Evolutionary conservation across 225 moss, liverwort and hornwort genomes (phyloP).

Genomic region (Polytrichum commune): DNA sequence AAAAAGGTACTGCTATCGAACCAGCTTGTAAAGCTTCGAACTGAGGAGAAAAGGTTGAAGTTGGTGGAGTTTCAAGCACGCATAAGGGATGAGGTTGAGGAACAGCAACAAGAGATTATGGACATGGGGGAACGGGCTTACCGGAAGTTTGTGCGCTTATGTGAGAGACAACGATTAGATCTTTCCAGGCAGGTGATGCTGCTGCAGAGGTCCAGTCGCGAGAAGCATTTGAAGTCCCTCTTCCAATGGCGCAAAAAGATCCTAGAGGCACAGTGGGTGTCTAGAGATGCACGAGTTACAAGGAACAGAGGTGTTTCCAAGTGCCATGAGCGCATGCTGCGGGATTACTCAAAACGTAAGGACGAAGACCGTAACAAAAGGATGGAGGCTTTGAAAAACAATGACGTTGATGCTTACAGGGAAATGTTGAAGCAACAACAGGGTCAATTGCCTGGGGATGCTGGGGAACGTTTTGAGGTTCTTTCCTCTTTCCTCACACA

Average conservation of each 20-base stretch:
- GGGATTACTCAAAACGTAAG: conserved; percentile 92
- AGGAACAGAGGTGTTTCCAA: conserved; percentile 98
- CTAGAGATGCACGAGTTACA: conserved; percentile 85
- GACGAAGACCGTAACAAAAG: conserved; percentile 95
- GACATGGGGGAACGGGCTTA: conserved; percentile 97
- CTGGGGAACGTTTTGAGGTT: conserved; percentile 99
- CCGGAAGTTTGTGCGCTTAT: conserved; percentile 96
- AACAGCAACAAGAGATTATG: conserved; percentile 99
- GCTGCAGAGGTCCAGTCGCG: conserved; percentile 73
- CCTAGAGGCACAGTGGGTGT: conserved; percentile 87
- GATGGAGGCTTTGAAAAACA: conserved; percentile 99
- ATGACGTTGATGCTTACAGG: conserved; percentile 97
- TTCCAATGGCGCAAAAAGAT: conserved; percentile 98
- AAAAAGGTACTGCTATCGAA: conserved; percentile 59
- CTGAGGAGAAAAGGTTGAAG: conserved; percentile 87
- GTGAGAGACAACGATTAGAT: conserved; percentile 86
- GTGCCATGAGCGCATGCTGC: conserved; percentile 93
- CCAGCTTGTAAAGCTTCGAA: conserved; percentile 73
- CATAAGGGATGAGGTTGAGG: conserved; percentile 93
- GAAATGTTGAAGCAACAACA: conserved; percentile 98
- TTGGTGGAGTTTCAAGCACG: conserved; percentile 92
- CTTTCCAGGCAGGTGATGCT: conserved; percentile 71
- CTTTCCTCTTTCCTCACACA: conserved; percentile 95
- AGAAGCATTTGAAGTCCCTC: conserved; percentile 82
- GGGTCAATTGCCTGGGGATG: conserved; percentile 92